Evolutionary conservation across 1,284 basidiomycete species (phyloP), one percentile per base, ranked within the genome.

Genomic region (Tylopilus orsonianus): DNA sequence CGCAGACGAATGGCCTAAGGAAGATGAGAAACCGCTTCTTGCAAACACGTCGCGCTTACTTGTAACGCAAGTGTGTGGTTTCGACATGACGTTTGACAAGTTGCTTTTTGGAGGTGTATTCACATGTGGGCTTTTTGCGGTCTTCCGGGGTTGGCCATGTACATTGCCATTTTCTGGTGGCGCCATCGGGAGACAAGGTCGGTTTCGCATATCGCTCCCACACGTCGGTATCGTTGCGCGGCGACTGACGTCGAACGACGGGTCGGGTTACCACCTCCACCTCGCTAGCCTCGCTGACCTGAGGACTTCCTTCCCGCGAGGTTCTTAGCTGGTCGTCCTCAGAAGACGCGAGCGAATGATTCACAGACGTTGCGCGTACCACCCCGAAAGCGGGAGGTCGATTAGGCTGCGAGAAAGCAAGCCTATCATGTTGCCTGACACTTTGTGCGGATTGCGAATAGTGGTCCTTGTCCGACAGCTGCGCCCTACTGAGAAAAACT

Each of bases 21-120:
- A 33, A 41, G 41, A 36, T 53, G 35, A 62, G 55, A 52, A 44
- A 24, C 26, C 27, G 38, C 41, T 39, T 45, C 39, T 35, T 42
- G 50, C 23, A 52, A 41, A 44, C 44, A 41, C 36, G 44, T 38
- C 45, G 43, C 30, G 66, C 78, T 52, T 52, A 81, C 84, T 79
- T 82, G 57, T 78, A 74, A 44, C 75, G 72, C 38, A 87, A 61
- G 60, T 86, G 84, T 23, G 75, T 78, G 12, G 78, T 79, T 62
- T 83, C 76, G 46, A 87, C 73, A 61, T 87, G 84, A 24, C 84
- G 74, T 60, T 84, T 84, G 50, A 86, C 79, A 30, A 83, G 71
- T 61, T 85, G 83, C 60, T 81, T 83, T 58, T 83, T 81, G 18
- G 75, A 74, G 22, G 60, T 65, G 55, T 84, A 86, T 14, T 69